Conservation (phyloP, 345 rosid genomes). For the Chamaenerion angustifolium region DNA sequence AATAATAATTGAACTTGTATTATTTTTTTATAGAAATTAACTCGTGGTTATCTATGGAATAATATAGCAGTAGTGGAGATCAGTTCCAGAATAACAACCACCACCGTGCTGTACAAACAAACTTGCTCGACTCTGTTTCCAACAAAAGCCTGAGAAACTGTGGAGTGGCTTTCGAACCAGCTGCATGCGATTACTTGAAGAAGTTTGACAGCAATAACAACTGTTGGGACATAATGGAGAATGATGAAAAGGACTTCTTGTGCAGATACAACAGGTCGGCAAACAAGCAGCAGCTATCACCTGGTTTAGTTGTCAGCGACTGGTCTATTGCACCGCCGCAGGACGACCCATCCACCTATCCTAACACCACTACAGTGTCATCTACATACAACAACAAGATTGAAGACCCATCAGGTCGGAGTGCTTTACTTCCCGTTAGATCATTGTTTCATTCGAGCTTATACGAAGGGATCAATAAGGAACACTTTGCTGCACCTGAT, state of each 20-base stretch:
- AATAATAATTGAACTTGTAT: no score
- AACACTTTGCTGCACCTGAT: no score
- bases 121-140: not conserved
- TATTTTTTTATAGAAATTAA: no score
- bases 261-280: not conserved
- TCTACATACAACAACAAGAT: no score
- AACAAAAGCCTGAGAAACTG: not conserved
- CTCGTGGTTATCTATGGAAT: not conserved
- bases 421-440: no score
- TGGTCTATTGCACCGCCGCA: constrained; percentile 5
- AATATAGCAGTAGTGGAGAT: not conserved
- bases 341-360: not conserved
- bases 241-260: not conserved
- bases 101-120: not conserved
- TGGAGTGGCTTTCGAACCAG: not conserved
- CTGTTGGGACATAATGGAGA: not conserved
- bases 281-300: not conserved
- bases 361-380: no score
- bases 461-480: no score
- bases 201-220: not conserved
- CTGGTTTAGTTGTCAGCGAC: not conserved
- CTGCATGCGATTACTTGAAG: constrained; percentile 6
- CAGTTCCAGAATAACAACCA: not conserved
- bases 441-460: no score
- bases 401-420: no score